Percentiles rank a stretch among this genome's conserved stretches.
phyloP scores from a whole-genome alignment of 2,329 filamentous ascomycete genomes.

The Mycogone perniciosa region DNA sequence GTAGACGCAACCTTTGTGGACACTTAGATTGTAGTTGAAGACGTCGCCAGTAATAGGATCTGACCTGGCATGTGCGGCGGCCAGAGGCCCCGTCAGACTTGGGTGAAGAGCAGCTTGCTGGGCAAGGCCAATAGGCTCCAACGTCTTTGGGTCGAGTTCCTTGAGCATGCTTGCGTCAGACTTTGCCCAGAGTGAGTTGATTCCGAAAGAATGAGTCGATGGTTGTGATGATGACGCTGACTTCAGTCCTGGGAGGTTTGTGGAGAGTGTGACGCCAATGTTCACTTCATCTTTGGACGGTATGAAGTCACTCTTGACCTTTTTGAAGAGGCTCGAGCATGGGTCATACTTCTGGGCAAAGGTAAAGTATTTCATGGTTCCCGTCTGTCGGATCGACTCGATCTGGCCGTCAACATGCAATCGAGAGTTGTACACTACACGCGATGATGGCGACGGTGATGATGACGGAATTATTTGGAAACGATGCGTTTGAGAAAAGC shows the following conservation, averaged over 20 bases:
- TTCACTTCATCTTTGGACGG: background rate
- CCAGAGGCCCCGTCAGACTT: slow-evolving; percentile 55
- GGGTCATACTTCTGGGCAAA: background rate
- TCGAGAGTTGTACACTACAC: slow-evolving; percentile 53
- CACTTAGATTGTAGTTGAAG: slow-evolving; percentile 66
- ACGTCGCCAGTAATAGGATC: slow-evolving; percentile 63
- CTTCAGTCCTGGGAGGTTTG: background rate
- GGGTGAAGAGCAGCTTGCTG: slow-evolving; percentile 55
- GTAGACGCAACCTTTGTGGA: slow-evolving; percentile 50
- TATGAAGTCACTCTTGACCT: background rate
- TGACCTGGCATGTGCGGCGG: slow-evolving; percentile 58
- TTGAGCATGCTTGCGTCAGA: slow-evolving; percentile 51
- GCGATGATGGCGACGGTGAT: background rate
- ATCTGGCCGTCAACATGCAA: slow-evolving; percentile 33
- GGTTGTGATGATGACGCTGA: background rate
- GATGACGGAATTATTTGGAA: slow-evolving; percentile 52
- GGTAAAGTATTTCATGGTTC: background rate
- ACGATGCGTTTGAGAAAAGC: slow-evolving; percentile 57
- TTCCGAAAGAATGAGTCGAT: background rate
- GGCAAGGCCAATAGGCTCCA: slow-evolving; percentile 58
- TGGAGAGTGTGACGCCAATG: background rate
- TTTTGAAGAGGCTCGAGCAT: background rate
- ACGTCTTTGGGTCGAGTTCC: slow-evolving; percentile 57
- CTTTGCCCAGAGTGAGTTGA: slow-evolving; percentile 12
- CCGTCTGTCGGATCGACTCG: background rate